phyloP scores from a whole-genome alignment of 1,284 basidiomycete species.

The Malassezia globosa region DNA sequence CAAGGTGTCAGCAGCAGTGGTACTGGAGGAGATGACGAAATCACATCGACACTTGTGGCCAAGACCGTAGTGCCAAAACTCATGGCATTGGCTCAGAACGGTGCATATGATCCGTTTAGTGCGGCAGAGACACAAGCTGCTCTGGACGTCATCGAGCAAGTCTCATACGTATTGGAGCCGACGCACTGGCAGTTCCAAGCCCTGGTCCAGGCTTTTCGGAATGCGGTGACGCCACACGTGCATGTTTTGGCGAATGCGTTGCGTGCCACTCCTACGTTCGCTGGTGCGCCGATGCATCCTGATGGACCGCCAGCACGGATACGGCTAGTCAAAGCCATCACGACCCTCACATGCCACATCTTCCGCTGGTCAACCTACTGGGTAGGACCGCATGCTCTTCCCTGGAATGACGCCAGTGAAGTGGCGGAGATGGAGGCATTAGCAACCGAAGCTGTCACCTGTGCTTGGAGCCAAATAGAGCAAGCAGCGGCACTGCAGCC shows the following conservation, averaged over 20 bases:
- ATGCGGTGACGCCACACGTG: constrained; percentile 3
- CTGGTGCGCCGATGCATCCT: constrained; percentile 8
- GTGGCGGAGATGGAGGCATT: neutral
- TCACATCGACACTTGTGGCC: constrained; percentile 19
- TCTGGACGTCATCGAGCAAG: constrained; percentile 20
- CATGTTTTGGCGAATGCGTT: constrained; percentile 1
- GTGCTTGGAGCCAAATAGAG: neutral
- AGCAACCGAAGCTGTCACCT: neutral
- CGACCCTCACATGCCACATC: neutral
- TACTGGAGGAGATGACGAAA: constrained; percentile 36
- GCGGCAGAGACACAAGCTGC: constrained; percentile 16
- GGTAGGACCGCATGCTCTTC: constrained; percentile 6
- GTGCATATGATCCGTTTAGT: constrained; percentile 27
- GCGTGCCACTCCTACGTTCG: neutral
- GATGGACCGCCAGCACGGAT: neutral
- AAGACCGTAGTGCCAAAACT: constrained; percentile 26
- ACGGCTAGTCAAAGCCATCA: neutral
- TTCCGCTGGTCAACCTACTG: constrained; percentile 9
- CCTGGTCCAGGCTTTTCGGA: neutral
- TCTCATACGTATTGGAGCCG: constrained; percentile 20
- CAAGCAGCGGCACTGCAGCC: no score
- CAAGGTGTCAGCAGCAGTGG: no score
- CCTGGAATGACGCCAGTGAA: constrained; percentile 9
- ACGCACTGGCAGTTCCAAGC: constrained; percentile 7
- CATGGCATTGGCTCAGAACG: constrained; percentile 14